Conservation (phyloP, 768 basidiomycete genomes). For the Tricholoma sp. region DNA sequence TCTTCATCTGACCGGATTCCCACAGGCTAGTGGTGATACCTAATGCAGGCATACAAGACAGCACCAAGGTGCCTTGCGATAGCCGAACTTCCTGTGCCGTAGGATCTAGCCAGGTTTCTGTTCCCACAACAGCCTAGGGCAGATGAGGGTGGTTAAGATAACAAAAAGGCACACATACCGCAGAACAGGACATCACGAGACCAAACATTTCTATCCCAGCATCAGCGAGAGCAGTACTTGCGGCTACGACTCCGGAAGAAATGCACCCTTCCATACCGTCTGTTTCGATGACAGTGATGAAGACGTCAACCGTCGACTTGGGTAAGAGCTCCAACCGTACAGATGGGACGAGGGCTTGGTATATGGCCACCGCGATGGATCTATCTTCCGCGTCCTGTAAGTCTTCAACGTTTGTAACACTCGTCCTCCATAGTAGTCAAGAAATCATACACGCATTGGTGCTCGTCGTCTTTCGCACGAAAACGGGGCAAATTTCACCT, state of each 20-base stretch:
- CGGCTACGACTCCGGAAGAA: conserved; percentile 82
- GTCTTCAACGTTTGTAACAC: conserved; percentile 15
- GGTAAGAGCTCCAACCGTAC: conserved; percentile 88
- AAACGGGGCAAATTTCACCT: conserved; percentile 96
- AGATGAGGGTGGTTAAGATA: background rate
- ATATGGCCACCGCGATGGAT: conserved; percentile 74
- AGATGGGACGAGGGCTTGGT: conserved; percentile 80
- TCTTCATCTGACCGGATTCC: conserved; percentile 68
- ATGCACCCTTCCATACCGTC: conserved; percentile 88
- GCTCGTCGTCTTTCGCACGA: conserved; percentile 73
- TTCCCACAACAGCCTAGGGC: conserved; percentile 49
- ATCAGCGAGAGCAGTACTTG: conserved; percentile 86
- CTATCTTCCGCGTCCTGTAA: conserved; percentile 91
- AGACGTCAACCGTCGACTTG: conserved; percentile 91
- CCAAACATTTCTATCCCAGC: conserved; percentile 92
- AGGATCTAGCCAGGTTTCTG: conserved; percentile 77
- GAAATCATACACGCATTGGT: conserved; percentile 71
- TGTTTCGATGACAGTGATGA: conserved; percentile 85
- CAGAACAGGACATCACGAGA: conserved; percentile 78
- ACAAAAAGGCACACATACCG: conserved; percentile 41
- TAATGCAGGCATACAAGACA: conserved; percentile 87
- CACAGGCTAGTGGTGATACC: conserved; percentile 79
- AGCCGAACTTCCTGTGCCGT: conserved; percentile 56
- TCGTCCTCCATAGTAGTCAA: conserved; percentile 5
- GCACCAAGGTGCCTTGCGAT: conserved; percentile 62